phyloP scores from a whole-genome alignment of 768 basidiomycete species.

The Suillus spraguei region DNA sequence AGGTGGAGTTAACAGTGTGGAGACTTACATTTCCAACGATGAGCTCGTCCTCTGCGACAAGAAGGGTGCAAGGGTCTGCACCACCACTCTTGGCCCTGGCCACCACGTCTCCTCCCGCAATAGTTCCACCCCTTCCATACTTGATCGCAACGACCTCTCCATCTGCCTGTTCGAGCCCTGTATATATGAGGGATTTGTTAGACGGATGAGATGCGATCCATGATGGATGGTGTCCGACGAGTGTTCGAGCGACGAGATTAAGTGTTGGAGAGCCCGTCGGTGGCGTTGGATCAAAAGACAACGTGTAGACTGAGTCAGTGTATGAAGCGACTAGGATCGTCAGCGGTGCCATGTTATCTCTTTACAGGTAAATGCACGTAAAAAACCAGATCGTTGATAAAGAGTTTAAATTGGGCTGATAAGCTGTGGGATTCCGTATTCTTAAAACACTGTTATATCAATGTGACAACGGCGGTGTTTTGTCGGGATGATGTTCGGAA shows the following conservation, averaged over 20 bases:
- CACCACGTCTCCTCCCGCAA: conserved; percentile 44
- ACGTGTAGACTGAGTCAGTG: conserved; percentile 60
- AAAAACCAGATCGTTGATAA: not conserved
- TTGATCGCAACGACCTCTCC: conserved; percentile 65
- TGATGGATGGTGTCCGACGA: conserved; percentile 67
- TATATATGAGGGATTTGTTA: conserved; percentile 60
- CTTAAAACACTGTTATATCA: not conserved
- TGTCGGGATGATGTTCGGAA: not conserved
- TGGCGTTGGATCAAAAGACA: conserved; percentile 64
- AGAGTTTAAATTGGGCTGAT: not conserved
- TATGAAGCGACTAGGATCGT: conserved; percentile 68
- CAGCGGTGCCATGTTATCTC: conserved; percentile 18
- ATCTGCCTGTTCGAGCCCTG: conserved; percentile 67
- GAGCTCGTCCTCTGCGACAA: conserved; percentile 58
- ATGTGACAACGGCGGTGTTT: not conserved
- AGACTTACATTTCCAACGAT: conserved; percentile 72
- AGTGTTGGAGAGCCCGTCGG: conserved; percentile 57
- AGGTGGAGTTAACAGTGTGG: not conserved
- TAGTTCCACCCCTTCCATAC: conserved; percentile 48
- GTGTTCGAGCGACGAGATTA: conserved; percentile 43
- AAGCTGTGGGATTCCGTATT: conserved; percentile 2
- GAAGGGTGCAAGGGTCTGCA: conserved; percentile 62
- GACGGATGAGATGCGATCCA: conserved; percentile 71
- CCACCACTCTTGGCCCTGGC: conserved; percentile 54
- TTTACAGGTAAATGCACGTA: not conserved